Percentiles rank a stretch among this genome's conserved stretches.
Conservation (phyloP, 2,329 filamentous ascomycete species). For the Microcyclospora tardicrescens region DNA sequence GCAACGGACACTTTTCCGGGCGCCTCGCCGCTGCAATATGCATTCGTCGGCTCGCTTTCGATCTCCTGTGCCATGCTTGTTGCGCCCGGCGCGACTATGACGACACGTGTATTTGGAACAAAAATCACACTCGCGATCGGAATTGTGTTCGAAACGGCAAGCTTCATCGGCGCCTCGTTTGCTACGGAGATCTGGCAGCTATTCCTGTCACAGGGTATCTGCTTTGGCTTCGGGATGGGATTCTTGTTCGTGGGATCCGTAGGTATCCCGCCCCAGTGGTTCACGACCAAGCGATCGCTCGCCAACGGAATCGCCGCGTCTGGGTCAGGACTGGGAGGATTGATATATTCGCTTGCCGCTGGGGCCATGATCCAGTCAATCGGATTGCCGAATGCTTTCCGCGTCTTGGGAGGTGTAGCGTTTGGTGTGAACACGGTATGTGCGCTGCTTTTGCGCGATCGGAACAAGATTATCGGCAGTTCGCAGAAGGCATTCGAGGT, state of each 20-base stretch:
- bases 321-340: slow-evolving; percentile 64
- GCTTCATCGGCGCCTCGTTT: slow-evolving; percentile 59
- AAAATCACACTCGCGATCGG: slow-evolving; percentile 52
- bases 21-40: slow-evolving; percentile 53
- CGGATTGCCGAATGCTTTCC: slow-evolving; percentile 53
- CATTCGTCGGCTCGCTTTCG: slow-evolving; percentile 63
- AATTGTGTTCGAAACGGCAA: slow-evolving; percentile 48
- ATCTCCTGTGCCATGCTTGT: slow-evolving; percentile 53
- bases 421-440: slow-evolving; percentile 52
- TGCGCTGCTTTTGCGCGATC: slow-evolving; percentile 52
- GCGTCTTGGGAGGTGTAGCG: slow-evolving; percentile 50
- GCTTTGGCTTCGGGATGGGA: slow-evolving; percentile 68
- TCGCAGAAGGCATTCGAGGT: slow-evolving; percentile 54
- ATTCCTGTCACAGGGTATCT: slow-evolving; percentile 59
- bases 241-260: slow-evolving; percentile 60
- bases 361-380: slow-evolving; percentile 55
- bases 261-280: slow-evolving; percentile 61
- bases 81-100: slow-evolving; percentile 53
- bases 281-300: slow-evolving; percentile 52
- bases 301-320: slow-evolving; percentile 55
- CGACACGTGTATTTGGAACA: slow-evolving; percentile 50
- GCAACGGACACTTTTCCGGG: slow-evolving; percentile 48
- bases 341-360: slow-evolving; percentile 54
- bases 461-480: slow-evolving; percentile 59
- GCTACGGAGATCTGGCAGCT: slow-evolving; percentile 59